Conservation (phyloP, 2,329 filamentous ascomycete genomes). For the Neoascochyta sp. region DNA sequence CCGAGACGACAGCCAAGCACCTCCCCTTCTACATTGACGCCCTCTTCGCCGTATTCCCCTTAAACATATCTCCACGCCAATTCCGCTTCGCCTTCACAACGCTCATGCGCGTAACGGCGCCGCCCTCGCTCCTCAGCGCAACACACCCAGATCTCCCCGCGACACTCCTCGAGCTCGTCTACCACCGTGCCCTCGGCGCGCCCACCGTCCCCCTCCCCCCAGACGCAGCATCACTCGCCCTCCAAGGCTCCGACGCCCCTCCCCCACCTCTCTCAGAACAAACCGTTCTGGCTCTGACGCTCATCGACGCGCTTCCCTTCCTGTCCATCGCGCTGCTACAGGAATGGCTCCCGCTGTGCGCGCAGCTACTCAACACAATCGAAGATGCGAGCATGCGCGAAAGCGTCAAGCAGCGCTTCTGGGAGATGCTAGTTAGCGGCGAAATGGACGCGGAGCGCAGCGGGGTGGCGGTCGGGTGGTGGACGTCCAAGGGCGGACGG, state of each 20-base stretch:
- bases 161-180: constrained; percentile 73
- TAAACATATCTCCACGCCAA: constrained; percentile 74
- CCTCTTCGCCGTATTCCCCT: constrained; percentile 74
- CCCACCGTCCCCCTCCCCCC: constrained; percentile 44
- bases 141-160: constrained; percentile 75
- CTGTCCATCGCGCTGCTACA: constrained; percentile 67
- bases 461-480: constrained; percentile 78
- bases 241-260: constrained; percentile 31
- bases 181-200: constrained; percentile 59
- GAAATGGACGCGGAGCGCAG: constrained; percentile 87
- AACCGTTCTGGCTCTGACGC: constrained; percentile 68
- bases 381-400: constrained; percentile 60
- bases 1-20: constrained; percentile 64
- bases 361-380: constrained; percentile 63
- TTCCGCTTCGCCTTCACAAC: constrained; percentile 87
- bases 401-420: constrained; percentile 67
- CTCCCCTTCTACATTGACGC: constrained; percentile 81
- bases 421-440: constrained; percentile 72
- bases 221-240: constrained; percentile 40
- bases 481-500: constrained; percentile 64
- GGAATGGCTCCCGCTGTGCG: constrained; percentile 75
- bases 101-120: constrained; percentile 74
- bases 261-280: constrained; percentile 65
- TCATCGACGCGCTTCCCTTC: constrained; percentile 75
- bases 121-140: constrained; percentile 70